phyloP scores from a whole-genome alignment of 2,329 filamentous ascomycete genomes.

The Neoascochyta sp. region DNA sequence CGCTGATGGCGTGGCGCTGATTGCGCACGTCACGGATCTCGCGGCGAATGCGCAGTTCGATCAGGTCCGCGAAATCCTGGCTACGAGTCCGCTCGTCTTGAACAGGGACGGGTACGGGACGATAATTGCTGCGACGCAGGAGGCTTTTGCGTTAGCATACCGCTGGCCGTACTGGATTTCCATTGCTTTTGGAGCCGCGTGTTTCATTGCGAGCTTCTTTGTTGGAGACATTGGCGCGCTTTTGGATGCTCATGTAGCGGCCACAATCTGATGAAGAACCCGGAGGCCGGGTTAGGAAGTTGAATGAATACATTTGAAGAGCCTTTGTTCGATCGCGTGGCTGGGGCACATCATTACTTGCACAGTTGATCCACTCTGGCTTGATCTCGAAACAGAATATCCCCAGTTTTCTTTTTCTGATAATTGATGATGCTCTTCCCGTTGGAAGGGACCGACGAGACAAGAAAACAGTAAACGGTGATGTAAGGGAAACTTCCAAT shows the following conservation, averaged over 20 bases:
- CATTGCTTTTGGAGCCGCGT: constrained; percentile 58
- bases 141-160: constrained; percentile 57
- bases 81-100: constrained; percentile 44
- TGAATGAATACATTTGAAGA: too few relatives aligned
- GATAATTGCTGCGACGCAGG: constrained; percentile 54
- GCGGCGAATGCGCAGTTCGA: constrained; percentile 31
- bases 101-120: constrained; percentile 33
- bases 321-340: too few relatives aligned
- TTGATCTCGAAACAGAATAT: too few relatives aligned
- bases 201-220: constrained; percentile 56
- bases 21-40: constrained; percentile 45
- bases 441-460: too few relatives aligned
- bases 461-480: too few relatives aligned
- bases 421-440: too few relatives aligned
- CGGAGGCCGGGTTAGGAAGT: too few relatives aligned
- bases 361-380: too few relatives aligned
- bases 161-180: constrained; percentile 60
- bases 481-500: too few relatives aligned
- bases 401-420: too few relatives aligned
- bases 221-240: constrained; percentile 53
- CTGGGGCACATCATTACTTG: too few relatives aligned
- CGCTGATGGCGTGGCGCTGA: constrained; percentile 47
- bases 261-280: constrained; percentile 1
- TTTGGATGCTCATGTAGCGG: constrained; percentile 17
- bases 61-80: constrained; percentile 46